A percentile compares a stretch with the other conserved stretches of the same genome.
Evolutionary conservation across 2,329 filamentous ascomycete genomes (phyloP).

Genomic region (Trichophyton verrucosum): DNA sequence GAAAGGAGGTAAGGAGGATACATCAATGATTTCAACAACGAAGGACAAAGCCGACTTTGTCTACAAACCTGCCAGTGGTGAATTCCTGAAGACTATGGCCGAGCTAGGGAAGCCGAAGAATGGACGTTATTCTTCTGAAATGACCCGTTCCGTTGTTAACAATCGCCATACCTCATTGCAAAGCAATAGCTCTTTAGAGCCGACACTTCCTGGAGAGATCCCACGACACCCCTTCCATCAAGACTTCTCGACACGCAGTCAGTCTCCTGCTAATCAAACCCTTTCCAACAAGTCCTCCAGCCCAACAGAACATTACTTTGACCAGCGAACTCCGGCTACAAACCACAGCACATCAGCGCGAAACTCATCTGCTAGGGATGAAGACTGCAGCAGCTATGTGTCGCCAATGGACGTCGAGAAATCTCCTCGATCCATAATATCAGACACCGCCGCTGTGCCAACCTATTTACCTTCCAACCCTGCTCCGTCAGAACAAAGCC

Average conservation of each 20-base stretch:
- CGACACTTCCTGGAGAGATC: constrained; percentile 6
- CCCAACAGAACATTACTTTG: neutral
- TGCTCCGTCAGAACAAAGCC: neutral
- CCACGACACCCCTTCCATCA: constrained; percentile 14
- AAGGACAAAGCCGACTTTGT: constrained; percentile 10
- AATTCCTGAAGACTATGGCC: constrained; percentile 15
- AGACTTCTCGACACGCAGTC: neutral
- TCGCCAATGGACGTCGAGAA: neutral
- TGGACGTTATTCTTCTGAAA: neutral
- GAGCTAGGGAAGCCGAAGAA: constrained; percentile 12
- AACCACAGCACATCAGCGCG: neutral
- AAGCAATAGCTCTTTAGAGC: constrained; percentile 7
- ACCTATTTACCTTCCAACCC: neutral
- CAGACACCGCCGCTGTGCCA: neutral
- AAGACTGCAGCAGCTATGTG: neutral
- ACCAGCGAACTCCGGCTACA: neutral
- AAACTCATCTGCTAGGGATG: constrained; percentile 1
- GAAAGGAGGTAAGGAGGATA: neutral
- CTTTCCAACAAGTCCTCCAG: neutral
- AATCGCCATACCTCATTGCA: neutral
- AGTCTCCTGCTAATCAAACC: neutral
- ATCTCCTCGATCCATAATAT: neutral
- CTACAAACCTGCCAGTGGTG: constrained; percentile 15
- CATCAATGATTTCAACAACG: neutral
- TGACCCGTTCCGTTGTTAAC: neutral